Percentiles rank a stretch among this genome's conserved stretches.
phyloP scores from a whole-genome alignment of 2,329 filamentous ascomycete species.

The Ophiostoma sp. region DNA sequence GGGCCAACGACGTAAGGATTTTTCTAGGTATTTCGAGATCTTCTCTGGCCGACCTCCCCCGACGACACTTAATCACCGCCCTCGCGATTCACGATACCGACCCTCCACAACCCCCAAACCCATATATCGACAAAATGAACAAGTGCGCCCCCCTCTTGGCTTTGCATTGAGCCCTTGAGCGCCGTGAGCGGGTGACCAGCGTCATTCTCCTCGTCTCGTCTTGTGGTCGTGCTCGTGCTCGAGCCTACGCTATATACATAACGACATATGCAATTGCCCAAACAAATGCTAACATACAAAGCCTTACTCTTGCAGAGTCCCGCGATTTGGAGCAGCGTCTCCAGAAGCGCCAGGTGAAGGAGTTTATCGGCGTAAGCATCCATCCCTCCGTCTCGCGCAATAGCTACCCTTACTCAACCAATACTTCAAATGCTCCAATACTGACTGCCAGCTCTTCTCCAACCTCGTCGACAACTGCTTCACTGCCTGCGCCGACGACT shows the following conservation, averaged over 20 bases:
- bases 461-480: conserved; percentile 85
- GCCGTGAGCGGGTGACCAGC: background rate
- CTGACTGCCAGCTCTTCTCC: conserved; percentile 48
- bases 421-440: background rate
- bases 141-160: background rate
- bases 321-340: conserved; percentile 90
- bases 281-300: conserved; percentile 7
- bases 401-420: too few relatives aligned
- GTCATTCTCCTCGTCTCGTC: background rate
- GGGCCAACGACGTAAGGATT: conserved; percentile 16
- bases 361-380: conserved; percentile 85
- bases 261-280: background rate
- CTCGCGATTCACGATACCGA: background rate
- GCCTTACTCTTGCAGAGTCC: conserved; percentile 38
- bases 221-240: background rate
- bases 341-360: conserved; percentile 97
- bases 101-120: background rate
- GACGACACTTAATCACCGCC: background rate
- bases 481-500: conserved; percentile 94
- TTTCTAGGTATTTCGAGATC: conserved; percentile 7
- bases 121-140: background rate
- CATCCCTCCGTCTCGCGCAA: too few relatives aligned
- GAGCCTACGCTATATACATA: background rate
- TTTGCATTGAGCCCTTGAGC: background rate
- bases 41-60: conserved; percentile 1